Evolutionary conservation across 768 basidiomycete species (phyloP).

Genomic region (Rhodotorula sphaerocarpa): DNA sequence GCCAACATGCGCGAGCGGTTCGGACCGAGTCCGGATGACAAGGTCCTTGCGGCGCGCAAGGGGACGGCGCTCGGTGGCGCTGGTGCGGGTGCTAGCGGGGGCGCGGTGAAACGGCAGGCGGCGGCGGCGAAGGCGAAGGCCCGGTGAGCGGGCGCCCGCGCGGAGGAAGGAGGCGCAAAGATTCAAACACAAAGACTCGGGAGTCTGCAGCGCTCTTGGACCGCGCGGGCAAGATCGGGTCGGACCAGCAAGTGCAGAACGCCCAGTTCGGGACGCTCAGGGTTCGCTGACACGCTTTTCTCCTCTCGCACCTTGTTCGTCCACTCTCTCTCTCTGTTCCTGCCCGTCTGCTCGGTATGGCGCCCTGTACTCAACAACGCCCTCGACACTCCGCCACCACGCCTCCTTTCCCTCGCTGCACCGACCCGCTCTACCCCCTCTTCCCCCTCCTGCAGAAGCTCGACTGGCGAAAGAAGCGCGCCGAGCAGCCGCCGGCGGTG

Average conservation of each 20-base stretch:
- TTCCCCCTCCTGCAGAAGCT: constrained; percentile 14
- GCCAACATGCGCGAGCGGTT: constrained; percentile 47
- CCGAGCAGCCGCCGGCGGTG: constrained; percentile 1
- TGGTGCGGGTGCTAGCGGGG: background rate
- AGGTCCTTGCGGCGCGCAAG: constrained; percentile 68
- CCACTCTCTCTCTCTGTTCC: background rate
- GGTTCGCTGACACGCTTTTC: constrained; percentile 4
- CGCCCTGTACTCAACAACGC: constrained; percentile 31
- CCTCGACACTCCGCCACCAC: background rate
- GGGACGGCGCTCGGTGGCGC: constrained; percentile 50
- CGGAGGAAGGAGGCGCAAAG: background rate
- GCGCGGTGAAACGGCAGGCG: too few relatives aligned
- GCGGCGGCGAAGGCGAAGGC: background rate
- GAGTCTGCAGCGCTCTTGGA: too few relatives aligned
- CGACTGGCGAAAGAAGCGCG: constrained; percentile 13
- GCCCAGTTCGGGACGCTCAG: constrained; percentile 21
- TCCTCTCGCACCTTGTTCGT: too few relatives aligned
- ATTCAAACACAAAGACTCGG: too few relatives aligned
- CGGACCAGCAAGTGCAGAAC: constrained; percentile 10
- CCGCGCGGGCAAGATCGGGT: too few relatives aligned
- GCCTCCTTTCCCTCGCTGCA: background rate
- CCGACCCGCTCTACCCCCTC: background rate
- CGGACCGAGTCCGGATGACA: constrained; percentile 82
- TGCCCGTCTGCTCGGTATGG: constrained; percentile 27
- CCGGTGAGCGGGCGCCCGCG: background rate